Conservation (phyloP, 2,329 filamentous ascomycete genomes). For the Elsinoe fawcettii region DNA sequence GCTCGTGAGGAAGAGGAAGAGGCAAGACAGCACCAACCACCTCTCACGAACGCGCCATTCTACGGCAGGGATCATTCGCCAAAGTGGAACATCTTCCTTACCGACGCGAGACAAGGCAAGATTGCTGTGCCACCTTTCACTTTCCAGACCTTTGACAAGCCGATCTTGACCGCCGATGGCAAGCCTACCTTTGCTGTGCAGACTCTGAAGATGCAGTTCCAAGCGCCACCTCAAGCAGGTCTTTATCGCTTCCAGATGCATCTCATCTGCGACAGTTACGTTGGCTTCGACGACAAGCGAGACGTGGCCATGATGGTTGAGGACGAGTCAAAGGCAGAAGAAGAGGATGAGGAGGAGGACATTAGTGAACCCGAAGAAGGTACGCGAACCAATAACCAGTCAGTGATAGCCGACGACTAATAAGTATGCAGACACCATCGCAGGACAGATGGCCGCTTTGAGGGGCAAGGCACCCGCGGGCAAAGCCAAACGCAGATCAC, state of each 20-base stretch:
- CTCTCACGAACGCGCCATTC: constrained; percentile 84
- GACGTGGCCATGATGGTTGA: constrained; percentile 85
- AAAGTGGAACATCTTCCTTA: constrained; percentile 89
- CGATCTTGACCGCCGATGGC: constrained; percentile 69
- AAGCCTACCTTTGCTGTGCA: constrained; percentile 92
- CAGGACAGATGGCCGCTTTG: constrained; percentile 32
- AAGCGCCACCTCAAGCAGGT: constrained; percentile 82
- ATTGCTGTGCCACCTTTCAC: constrained; percentile 94
- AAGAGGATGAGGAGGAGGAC: constrained; percentile 66
- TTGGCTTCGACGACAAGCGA: constrained; percentile 87
- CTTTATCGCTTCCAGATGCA: constrained; percentile 95
- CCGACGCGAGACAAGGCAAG: constrained; percentile 88
- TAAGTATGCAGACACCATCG: constrained; percentile 28
- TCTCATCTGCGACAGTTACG: constrained; percentile 86
- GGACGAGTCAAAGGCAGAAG: constrained; percentile 74
- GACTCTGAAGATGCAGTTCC: constrained; percentile 94
- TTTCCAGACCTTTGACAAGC: constrained; percentile 88
- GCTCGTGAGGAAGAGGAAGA: constrained; percentile 58
- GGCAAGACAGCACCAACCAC: constrained; percentile 61
- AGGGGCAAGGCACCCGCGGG: constrained; percentile 26
- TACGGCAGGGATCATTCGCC: constrained; percentile 84
- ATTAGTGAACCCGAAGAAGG: constrained; percentile 98
- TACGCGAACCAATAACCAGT: constrained; percentile 40
- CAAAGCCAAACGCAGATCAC: constrained; percentile 17
- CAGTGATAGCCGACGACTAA: not conserved